phyloP scores from a whole-genome alignment of 2,329 filamentous ascomycete genomes.

The Dothideomycetidae sp. region DNA sequence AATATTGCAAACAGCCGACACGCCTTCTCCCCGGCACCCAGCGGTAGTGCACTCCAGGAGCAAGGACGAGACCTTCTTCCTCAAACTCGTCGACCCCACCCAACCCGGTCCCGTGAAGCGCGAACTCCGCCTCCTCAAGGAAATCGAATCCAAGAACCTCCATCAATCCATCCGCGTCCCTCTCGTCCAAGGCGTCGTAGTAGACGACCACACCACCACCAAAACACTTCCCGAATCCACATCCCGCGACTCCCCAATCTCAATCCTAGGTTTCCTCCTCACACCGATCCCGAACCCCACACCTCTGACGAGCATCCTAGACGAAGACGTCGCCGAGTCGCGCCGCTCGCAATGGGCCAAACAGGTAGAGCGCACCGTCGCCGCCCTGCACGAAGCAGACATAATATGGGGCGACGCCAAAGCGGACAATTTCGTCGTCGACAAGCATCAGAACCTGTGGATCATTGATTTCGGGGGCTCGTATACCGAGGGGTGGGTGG shows the following conservation, averaged over 20 bases:
- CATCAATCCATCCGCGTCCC: constrained; percentile 20
- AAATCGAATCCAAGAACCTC: constrained; percentile 17
- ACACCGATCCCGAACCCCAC: constrained; percentile 20
- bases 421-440: constrained; percentile 28
- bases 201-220: not conserved
- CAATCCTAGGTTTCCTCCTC: constrained; percentile 23
- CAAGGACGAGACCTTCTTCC: constrained; percentile 16
- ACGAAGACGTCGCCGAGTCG: constrained; percentile 18
- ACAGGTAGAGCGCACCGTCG: constrained; percentile 17
- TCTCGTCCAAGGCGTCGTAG: constrained; percentile 19
- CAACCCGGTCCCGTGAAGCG: constrained; percentile 22
- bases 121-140: constrained; percentile 20
- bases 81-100: constrained; percentile 21
- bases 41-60: constrained; percentile 12
- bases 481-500: constrained; percentile 26
- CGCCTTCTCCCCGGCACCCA: constrained; percentile 19
- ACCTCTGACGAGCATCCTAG: constrained; percentile 21
- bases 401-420: constrained; percentile 29
- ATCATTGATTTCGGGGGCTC: constrained; percentile 28
- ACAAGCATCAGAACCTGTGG: constrained; percentile 23
- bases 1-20: constrained; percentile 15
- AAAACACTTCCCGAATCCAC: not conserved
- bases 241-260: constrained; percentile 9
- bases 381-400: constrained; percentile 20
- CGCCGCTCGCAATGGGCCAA: constrained; percentile 21